phyloP scores from a whole-genome alignment of 1,284 basidiomycete species.

The Ceratobasidium sp. region DNA sequence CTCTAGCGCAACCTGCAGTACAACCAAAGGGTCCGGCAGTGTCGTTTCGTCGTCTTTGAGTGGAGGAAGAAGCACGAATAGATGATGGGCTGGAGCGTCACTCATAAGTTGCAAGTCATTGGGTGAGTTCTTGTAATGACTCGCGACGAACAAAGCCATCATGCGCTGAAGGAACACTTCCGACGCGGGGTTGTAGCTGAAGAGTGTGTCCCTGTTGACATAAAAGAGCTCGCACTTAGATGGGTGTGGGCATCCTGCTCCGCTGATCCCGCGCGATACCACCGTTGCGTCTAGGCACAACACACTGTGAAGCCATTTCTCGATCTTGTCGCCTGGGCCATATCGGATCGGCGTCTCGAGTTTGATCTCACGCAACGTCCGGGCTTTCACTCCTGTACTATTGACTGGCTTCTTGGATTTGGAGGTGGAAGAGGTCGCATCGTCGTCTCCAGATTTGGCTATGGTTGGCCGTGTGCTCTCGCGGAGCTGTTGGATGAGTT shows the following conservation, averaged over 20 bases:
- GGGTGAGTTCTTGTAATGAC: slow-evolving; percentile 99
- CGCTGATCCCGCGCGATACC: slow-evolving; percentile 61
- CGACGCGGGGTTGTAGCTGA: slow-evolving; percentile 96
- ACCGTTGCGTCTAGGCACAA: slow-evolving; percentile 94
- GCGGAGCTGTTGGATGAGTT: slow-evolving; percentile 96
- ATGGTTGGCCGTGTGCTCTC: slow-evolving; percentile 80
- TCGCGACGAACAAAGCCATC: slow-evolving; percentile 97
- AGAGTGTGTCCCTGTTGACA: slow-evolving; percentile 95
- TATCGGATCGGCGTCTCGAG: slow-evolving; percentile 97
- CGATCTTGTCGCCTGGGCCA: slow-evolving; percentile 84
- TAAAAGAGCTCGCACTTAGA: slow-evolving; percentile 94
- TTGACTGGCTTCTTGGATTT: slow-evolving; percentile 60
- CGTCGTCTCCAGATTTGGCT: slow-evolving; percentile 62
- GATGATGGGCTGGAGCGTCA: slow-evolving; percentile 95
- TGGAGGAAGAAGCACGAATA: slow-evolving; percentile 95
- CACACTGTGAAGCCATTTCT: slow-evolving; percentile 92
- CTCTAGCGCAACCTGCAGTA: slow-evolving; percentile 94
- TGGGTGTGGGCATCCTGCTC: slow-evolving; percentile 90
- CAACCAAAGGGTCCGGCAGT: slow-evolving; percentile 92
- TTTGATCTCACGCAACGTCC: slow-evolving; percentile 92
- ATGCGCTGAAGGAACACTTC: slow-evolving; percentile 97
- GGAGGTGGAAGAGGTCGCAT: slow-evolving; percentile 57
- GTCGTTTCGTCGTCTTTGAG: slow-evolving; percentile 85
- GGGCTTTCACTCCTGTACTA: slow-evolving; percentile 60
- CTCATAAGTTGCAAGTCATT: slow-evolving; percentile 97